Conservation (phyloP, 75 land plant species). For the Adiantum capillusveneris region DNA sequence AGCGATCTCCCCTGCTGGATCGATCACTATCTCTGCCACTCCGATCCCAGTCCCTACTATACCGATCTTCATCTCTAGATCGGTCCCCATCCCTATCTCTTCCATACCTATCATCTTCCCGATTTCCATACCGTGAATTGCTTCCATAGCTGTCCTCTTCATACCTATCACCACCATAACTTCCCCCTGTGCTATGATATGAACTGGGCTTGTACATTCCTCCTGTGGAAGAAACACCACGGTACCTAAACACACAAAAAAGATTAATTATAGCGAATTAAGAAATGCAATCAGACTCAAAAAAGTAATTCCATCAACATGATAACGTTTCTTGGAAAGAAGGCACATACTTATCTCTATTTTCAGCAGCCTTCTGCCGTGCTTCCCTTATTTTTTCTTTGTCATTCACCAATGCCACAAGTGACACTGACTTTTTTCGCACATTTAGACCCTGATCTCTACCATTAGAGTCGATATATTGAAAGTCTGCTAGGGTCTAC, state of each 20-base stretch:
- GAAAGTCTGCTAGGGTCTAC: constrained; percentile 80
- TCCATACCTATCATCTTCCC: constrained; percentile 57
- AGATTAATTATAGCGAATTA: too few relatives aligned
- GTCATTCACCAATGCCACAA: constrained; percentile 71
- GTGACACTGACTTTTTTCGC: constrained; percentile 79
- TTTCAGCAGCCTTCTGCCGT: constrained; percentile 73
- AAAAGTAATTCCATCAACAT: too few relatives aligned
- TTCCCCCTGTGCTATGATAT: constrained; percentile 48
- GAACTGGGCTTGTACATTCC: constrained; percentile 63
- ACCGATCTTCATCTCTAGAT: constrained; percentile 53
- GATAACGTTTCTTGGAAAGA: not conserved
- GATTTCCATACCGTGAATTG: constrained; percentile 41
- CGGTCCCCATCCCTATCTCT: constrained; percentile 58
- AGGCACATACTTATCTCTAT: constrained; percentile 75
- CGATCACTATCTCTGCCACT: constrained; percentile 54
- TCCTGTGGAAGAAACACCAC: constrained; percentile 58
- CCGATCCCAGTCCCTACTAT: constrained; percentile 46
- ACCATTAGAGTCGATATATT: constrained; percentile 88
- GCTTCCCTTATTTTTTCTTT: constrained; percentile 90
- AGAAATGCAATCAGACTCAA: too few relatives aligned
- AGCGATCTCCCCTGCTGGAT: constrained; percentile 54
- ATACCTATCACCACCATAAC: constrained; percentile 62
- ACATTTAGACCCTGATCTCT: constrained; percentile 92
- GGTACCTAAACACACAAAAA: constrained; percentile 36
- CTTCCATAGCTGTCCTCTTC: constrained; percentile 58